Conservation (phyloP, 2,329 filamentous ascomycete species). For the Ophiostoma quercus region DNA sequence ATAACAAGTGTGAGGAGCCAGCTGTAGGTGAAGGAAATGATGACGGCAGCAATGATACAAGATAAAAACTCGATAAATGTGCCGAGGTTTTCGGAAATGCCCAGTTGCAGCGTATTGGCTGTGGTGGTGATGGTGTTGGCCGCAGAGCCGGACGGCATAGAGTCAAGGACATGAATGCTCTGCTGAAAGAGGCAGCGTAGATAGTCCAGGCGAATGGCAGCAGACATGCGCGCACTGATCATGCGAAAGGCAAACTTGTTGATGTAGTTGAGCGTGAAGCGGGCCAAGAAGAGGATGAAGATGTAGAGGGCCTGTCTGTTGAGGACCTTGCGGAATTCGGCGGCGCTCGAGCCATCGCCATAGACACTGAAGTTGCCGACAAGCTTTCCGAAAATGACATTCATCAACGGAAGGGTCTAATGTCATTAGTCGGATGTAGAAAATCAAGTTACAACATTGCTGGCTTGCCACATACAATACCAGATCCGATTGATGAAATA, state of each 20-base stretch:
- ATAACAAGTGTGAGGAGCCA: constrained; percentile 59
- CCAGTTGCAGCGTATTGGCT: constrained; percentile 59
- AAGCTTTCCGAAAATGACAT: constrained; percentile 52
- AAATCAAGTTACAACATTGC: background rate
- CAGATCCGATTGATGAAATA: background rate
- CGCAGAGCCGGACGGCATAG: constrained; percentile 56
- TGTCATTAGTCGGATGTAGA: background rate
- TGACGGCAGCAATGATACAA: constrained; percentile 48
- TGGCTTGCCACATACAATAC: background rate
- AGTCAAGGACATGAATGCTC: constrained; percentile 63
- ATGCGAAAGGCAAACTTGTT: constrained; percentile 54
- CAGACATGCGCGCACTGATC: constrained; percentile 57
- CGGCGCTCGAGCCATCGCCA: constrained; percentile 27
- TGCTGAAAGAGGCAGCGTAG: constrained; percentile 59
- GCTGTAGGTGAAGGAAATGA: constrained; percentile 53
- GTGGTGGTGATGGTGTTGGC: constrained; percentile 60
- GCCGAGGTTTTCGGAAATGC: constrained; percentile 59
- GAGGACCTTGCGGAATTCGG: constrained; percentile 38
- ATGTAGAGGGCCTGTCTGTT: constrained; percentile 57
- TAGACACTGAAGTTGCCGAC: constrained; percentile 46
- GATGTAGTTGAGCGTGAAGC: constrained; percentile 57
- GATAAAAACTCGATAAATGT: constrained; percentile 52
- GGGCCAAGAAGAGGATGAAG: constrained; percentile 63
- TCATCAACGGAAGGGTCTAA: constrained; percentile 53
- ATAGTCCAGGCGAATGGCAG: constrained; percentile 59